These are phyloP conservation scores for Ophiocordyceps camponoti-floridani DNA, from an alignment of 2,329 filamentous ascomycete genomes.

Conservation along the genomic window DNA sequence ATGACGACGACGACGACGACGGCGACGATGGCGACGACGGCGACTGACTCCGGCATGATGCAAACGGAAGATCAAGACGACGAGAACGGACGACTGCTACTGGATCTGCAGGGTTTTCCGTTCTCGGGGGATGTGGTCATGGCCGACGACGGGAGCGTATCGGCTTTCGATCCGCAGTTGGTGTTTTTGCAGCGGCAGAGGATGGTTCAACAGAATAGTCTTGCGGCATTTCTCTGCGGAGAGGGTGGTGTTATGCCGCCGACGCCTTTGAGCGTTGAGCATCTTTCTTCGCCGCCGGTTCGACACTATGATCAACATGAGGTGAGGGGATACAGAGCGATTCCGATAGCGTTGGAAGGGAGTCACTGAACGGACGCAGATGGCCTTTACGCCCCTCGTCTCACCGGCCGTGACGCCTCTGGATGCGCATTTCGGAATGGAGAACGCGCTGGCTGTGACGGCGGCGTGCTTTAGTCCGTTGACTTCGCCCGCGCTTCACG, in stretches of 20 bases:
- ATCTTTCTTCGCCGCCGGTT: constrained; percentile 36
- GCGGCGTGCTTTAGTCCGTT: constrained; percentile 68
- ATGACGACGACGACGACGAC: neutral
- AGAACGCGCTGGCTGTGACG: constrained; percentile 41
- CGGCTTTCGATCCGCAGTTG: constrained; percentile 30
- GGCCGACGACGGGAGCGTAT: constrained; percentile 10
- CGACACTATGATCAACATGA: neutral
- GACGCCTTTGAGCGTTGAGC: constrained; percentile 65
- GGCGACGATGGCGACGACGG: no score
- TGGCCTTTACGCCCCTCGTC: constrained; percentile 64
- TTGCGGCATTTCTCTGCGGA: constrained; percentile 32
- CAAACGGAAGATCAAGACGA: no score
- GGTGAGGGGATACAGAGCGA: no score
- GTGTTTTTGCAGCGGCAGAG: constrained; percentile 47
- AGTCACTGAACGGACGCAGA: no score
- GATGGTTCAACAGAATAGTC: constrained; percentile 40
- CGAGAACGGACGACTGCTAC: no score
- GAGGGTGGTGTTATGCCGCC: constrained; percentile 51
- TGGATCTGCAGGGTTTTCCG: constrained; percentile 36
- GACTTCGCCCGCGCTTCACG: constrained; percentile 63
- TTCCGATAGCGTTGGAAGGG: no score
- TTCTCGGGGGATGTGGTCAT: constrained; percentile 15
- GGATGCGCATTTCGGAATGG: constrained; percentile 49
- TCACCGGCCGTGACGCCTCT: constrained; percentile 73
- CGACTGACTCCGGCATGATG: no score